Evolutionary conservation across 805 yeast genomes (phyloP).

Genomic region (Tetrapisispora taiwanensis): DNA sequence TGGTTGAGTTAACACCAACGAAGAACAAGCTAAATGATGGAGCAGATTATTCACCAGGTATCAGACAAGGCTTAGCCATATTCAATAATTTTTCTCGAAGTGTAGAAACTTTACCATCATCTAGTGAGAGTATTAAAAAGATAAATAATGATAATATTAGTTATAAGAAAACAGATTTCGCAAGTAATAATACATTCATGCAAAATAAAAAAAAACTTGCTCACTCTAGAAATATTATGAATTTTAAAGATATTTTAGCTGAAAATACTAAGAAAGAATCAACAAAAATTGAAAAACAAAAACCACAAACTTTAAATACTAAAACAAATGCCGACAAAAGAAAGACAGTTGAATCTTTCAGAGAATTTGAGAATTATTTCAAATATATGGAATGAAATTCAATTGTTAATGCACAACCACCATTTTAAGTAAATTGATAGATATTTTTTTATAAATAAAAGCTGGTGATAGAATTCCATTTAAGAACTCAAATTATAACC

Average conservation of each 20-base stretch:
- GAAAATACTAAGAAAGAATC: not conserved
- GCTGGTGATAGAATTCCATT: no score
- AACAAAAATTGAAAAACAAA: not conserved
- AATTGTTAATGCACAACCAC: no score
- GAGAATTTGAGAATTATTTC: constrained; percentile 1
- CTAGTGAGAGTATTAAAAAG: not conserved
- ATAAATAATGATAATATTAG: not conserved
- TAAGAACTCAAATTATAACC: no score
- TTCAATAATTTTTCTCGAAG: constrained; percentile 1
- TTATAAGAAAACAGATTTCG: not conserved
- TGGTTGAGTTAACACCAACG: constrained; percentile 1
- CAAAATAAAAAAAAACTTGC: constrained; percentile 1
- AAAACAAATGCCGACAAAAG: not conserved
- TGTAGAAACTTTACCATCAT: not conserved
- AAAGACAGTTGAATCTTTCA: not conserved
- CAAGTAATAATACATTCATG: not conserved
- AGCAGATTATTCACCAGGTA: constrained; percentile 1
- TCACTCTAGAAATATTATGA: constrained; percentile 2
- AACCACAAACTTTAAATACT: not conserved
- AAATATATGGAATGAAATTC: not conserved
- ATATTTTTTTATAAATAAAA: no score
- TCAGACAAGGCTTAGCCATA: not conserved
- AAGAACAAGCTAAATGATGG: not conserved
- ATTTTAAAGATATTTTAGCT: constrained; percentile 1
- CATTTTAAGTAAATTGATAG: not conserved